Conservation (phyloP, 2,329 filamentous ascomycete species). For the Pseudocercospora pini-densiflorae region DNA sequence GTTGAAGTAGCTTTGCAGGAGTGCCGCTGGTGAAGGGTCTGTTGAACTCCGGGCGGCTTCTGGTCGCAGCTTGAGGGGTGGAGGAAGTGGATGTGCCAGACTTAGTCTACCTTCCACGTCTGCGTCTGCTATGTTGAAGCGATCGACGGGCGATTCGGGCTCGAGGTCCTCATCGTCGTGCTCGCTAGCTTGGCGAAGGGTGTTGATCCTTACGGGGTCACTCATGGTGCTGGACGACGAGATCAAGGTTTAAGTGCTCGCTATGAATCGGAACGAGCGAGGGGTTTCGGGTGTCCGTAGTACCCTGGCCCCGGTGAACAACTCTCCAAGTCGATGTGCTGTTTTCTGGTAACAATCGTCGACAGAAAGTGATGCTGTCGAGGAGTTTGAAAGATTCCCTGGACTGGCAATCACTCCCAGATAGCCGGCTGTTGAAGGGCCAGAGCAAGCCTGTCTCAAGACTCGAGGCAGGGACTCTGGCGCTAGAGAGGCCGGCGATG, state of each 20-base stretch:
- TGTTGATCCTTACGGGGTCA: conserved; percentile 13
- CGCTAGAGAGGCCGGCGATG: neutral
- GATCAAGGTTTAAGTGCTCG: neutral
- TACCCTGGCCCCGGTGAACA: neutral
- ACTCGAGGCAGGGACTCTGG: neutral
- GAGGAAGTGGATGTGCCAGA: conserved; percentile 5
- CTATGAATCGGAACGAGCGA: neutral
- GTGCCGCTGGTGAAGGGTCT: conserved; percentile 41
- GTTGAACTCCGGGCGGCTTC: conserved; percentile 40
- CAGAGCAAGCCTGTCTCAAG: neutral
- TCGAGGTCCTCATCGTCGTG: conserved; percentile 11
- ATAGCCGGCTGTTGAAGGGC: neutral
- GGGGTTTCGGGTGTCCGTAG: neutral
- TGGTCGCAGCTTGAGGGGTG: conserved; percentile 30
- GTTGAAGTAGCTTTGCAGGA: conserved; percentile 38
- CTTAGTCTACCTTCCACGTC: neutral
- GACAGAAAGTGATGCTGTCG: neutral
- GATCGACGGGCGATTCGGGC: conserved; percentile 17
- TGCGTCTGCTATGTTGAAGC: conserved; percentile 5
- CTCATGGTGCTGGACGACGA: neutral
- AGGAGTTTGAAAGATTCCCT: neutral
- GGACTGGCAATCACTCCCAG: neutral
- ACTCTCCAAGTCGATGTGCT: neutral
- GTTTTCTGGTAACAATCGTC: neutral
- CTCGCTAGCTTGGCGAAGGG: conserved; percentile 6